Conservation (phyloP, 2,329 filamentous ascomycete species). For the Fusarium agapanthi region DNA sequence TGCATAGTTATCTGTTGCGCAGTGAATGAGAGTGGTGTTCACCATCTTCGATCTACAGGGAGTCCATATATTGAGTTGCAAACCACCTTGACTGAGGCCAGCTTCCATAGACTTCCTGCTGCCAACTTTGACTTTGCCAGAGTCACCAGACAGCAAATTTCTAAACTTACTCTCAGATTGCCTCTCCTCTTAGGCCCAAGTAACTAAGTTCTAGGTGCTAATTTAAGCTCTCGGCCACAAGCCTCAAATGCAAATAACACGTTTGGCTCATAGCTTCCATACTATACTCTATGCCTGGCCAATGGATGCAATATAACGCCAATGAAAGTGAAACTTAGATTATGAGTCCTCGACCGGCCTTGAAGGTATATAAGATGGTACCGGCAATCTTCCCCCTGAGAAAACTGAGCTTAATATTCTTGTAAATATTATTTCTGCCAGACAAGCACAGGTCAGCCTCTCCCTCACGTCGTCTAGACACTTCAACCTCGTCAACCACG, state of each 20-base stretch:
- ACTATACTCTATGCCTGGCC: rapidly evolving
- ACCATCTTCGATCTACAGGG: rapidly evolving
- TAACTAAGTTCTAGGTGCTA: rapidly evolving
- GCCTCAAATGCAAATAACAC: background rate
- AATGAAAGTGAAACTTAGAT: rapidly evolving
- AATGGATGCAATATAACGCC: background rate
- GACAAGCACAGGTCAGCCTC: too few relatives aligned
- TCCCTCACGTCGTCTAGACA: too few relatives aligned
- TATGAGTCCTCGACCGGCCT: rapidly evolving
- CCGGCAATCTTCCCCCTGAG: background rate
- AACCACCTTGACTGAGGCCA: rapidly evolving
- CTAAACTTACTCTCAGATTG: background rate
- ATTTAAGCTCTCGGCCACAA: background rate
- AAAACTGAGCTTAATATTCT: too few relatives aligned
- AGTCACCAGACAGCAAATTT: background rate
- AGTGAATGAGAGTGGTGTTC: rapidly evolving
- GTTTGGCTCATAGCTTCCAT: background rate
- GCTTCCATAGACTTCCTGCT: background rate
- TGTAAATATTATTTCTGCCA: background rate
- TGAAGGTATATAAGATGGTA: background rate
- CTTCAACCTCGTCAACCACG: background rate
- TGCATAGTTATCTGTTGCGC: rapidly evolving
- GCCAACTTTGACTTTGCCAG: background rate
- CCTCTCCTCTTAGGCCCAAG: background rate
- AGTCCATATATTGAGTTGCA: background rate